A percentile compares a stretch with the other conserved stretches of the same genome.
phyloP scores from a whole-genome alignment of 2,329 filamentous ascomycete genomes.

The Orbilia blumenaviensis region DNA sequence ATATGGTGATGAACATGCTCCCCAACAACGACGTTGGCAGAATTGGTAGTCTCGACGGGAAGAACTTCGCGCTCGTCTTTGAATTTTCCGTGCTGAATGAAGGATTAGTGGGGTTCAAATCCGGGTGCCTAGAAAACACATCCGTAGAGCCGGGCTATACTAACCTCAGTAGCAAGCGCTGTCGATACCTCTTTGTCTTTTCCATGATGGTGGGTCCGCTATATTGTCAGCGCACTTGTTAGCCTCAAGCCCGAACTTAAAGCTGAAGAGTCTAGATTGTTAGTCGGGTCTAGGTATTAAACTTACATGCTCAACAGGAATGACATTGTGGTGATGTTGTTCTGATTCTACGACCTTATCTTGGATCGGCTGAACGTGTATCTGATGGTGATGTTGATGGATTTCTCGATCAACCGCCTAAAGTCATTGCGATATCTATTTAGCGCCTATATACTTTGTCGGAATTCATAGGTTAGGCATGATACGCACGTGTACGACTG shows the following conservation, averaged over 20 bases:
- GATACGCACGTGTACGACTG: slow-evolving; percentile 40
- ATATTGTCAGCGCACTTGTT: background rate
- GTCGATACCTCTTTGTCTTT: slow-evolving; percentile 35
- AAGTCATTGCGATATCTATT: background rate
- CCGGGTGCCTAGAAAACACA: background rate
- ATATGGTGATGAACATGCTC: slow-evolving; percentile 74
- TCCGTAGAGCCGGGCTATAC: slow-evolving; percentile 58
- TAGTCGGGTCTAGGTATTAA: background rate
- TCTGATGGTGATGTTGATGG: slow-evolving; percentile 68
- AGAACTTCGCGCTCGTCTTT: slow-evolving; percentile 39
- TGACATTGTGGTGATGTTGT: slow-evolving; percentile 33
- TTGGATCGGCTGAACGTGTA: slow-evolving; percentile 72
- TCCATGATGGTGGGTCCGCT: slow-evolving; percentile 40
- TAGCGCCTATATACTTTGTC: background rate
- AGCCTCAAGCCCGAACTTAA: background rate
- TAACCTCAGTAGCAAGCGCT: slow-evolving; percentile 38
- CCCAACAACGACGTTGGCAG: slow-evolving; percentile 65
- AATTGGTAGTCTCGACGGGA: slow-evolving; percentile 30
- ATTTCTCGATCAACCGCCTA: slow-evolving; percentile 73
- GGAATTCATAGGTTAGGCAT: background rate
- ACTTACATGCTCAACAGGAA: slow-evolving; percentile 46
- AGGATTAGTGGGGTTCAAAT: background rate
- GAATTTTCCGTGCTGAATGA: slow-evolving; percentile 29
- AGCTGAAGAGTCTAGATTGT: background rate
- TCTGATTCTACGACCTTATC: slow-evolving; percentile 39